Base-by-base conservation (phyloP, 345 rosid species). In the Heritiera littoralis region DNA sequence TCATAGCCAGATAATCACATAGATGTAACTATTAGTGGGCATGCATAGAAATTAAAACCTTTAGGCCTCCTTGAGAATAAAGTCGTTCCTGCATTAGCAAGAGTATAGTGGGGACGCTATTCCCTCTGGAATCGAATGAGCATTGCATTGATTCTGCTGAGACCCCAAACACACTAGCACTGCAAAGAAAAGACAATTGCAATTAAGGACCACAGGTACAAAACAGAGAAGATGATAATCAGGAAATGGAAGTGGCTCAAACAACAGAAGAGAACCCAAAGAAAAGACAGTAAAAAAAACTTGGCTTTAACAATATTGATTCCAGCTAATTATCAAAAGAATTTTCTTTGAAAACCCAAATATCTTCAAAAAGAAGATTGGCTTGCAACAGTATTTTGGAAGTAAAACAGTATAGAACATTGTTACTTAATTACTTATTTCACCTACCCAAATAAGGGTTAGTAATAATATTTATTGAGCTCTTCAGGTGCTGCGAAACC, bases 61-160 rank as follows among this genome's bases (percentile, higher is more conserved):
- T 94, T 35, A 96, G 86, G 83, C 98, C 99, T 18, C 86, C 85
- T 77, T 92, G 97, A 1, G 94, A 85, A 72, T 90, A 96, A 2
- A 96, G 76, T 8, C 94, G 86, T 80, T 91, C 89, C 77, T 93
- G 99, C 99, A 94, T 92, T 71, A 96, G 86, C 85, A 96, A 88
- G 72, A 96, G 93, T 83, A 96, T 96, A 59, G 98, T 93, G 65
- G 99, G 99, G 56, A 96, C 93, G 75, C 99, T 92, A 78, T 92
- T 92, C 23, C 98, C 97, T 83, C 83, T 90, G 6, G 88, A 83
- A 52, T 96, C 99, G 38, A 68, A 93, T 32, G 94, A 88, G 75
- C 96, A 91, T 80, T 95, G 98, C 99, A 95, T 95, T 46, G 98
- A 95, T 67, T 93, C 97, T 1, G 99, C 97, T 4, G 99, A 96